A percentile compares a stretch with the other conserved stretches of the same genome.
These are phyloP conservation scores for Erodium texanum DNA, from an alignment of 441 rosid genomes.

Conservation along the genomic window DNA sequence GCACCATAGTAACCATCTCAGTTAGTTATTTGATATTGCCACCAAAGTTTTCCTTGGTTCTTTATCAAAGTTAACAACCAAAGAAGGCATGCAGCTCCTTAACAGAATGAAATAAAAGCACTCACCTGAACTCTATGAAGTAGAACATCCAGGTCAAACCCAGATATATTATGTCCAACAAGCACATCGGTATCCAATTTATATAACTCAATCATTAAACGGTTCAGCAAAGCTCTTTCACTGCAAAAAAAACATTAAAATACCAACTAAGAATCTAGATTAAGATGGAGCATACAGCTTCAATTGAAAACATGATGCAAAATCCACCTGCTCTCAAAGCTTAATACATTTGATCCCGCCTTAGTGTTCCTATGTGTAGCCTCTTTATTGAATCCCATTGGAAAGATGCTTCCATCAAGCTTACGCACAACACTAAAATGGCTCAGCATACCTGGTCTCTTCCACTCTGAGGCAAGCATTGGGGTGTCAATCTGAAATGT, in stretches of 20 bases:
- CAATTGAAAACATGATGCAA: slow-evolving; percentile 8
- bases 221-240: slow-evolving; percentile 84
- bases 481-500: slow-evolving; percentile 77
- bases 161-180: slow-evolving; percentile 94
- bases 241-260: slow-evolving; percentile 40
- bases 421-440: slow-evolving; percentile 85
- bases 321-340: slow-evolving; percentile 65
- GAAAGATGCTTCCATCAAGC: slow-evolving; percentile 83
- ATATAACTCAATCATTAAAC: slow-evolving; percentile 75
- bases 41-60: not conserved
- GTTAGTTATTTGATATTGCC: not conserved
- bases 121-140: slow-evolving; percentile 85
- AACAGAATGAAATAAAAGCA: slow-evolving; percentile 15
- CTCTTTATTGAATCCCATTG: slow-evolving; percentile 87
- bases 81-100: slow-evolving; percentile 3
- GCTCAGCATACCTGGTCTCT: slow-evolving; percentile 64
- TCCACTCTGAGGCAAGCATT: slow-evolving; percentile 81
- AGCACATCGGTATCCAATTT: slow-evolving; percentile 91
- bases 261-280: not conserved
- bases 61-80: slow-evolving; percentile 1
- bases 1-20: slow-evolving; percentile 1
- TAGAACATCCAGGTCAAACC: slow-evolving; percentile 93
- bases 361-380: slow-evolving; percentile 67
- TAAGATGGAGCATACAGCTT: not conserved
- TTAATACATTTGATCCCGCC: slow-evolving; percentile 69